Conservation (phyloP, 495 filamentous ascomycete genomes). For the Aspergillus funiculosus region DNA sequence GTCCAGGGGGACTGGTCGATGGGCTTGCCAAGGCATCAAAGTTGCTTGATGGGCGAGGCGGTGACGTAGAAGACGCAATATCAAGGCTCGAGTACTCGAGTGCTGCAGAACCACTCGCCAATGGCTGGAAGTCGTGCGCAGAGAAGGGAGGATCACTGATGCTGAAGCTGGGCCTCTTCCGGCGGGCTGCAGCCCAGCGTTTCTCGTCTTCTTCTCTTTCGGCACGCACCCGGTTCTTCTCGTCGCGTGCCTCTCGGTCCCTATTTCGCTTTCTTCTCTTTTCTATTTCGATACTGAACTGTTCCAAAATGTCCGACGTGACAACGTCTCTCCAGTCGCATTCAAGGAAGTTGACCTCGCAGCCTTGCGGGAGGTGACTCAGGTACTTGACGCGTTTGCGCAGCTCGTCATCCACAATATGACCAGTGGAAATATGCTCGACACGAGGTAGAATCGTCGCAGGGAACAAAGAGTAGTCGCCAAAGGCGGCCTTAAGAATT, state of each 20-base stretch:
- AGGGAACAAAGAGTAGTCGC: slow-evolving; percentile 75
- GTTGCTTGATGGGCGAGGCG: slow-evolving; percentile 49
- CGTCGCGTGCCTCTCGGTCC: slow-evolving; percentile 85
- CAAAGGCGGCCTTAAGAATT: slow-evolving; percentile 86
- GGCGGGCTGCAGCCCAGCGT: slow-evolving; percentile 50
- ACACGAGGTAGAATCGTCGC: slow-evolving; percentile 86
- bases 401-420: slow-evolving; percentile 84
- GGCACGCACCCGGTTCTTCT: slow-evolving; percentile 81
- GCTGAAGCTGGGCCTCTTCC: slow-evolving; percentile 39
- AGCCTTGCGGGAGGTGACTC: slow-evolving; percentile 84
- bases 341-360: slow-evolving; percentile 89
- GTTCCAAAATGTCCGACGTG: slow-evolving; percentile 61
- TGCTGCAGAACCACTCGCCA: slow-evolving; percentile 43
- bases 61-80: slow-evolving; percentile 46
- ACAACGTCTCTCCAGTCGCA: slow-evolving; percentile 97
- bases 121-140: slow-evolving; percentile 61
- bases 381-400: slow-evolving; percentile 86
- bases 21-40: slow-evolving; percentile 63
- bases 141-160: slow-evolving; percentile 38
- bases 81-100: slow-evolving; percentile 34
- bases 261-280: slow-evolving; percentile 68
- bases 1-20: slow-evolving; percentile 68
- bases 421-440: slow-evolving; percentile 85
- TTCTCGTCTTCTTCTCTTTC: slow-evolving; percentile 74
- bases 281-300: slow-evolving; percentile 72